A percentile compares a stretch with the other conserved stretches of the same genome.
Conservation (phyloP, 164 flowering plant species). For the Kalanchoe fedtschenkoi region DNA sequence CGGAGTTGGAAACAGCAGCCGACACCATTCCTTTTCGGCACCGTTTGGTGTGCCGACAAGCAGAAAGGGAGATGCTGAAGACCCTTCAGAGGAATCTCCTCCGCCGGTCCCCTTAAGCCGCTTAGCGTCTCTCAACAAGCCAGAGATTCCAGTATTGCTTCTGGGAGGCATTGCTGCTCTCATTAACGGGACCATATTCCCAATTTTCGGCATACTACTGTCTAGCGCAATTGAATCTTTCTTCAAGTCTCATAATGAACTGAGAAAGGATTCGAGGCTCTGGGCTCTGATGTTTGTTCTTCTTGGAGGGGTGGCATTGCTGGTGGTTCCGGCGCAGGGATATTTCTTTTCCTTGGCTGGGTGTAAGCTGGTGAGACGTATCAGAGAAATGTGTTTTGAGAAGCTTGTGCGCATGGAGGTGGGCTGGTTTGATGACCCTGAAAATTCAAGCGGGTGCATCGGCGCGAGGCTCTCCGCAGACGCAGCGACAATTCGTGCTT, state of each 20-base stretch:
- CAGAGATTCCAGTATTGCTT: slow-evolving; percentile 36
- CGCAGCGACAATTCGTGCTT: slow-evolving; percentile 37
- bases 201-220: slow-evolving; percentile 37
- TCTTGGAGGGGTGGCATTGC: slow-evolving; percentile 29
- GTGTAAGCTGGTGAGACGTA: slow-evolving; percentile 30
- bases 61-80: background rate
- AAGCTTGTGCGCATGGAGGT: slow-evolving; percentile 51
- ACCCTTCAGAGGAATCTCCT: slow-evolving; percentile 8
- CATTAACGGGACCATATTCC: slow-evolving; percentile 32
- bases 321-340: slow-evolving; percentile 22
- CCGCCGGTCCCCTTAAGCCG: slow-evolving; percentile 30
- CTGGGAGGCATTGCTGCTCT: slow-evolving; percentile 31
- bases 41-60: slow-evolving; percentile 29
- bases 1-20: slow-evolving; percentile 23
- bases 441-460: slow-evolving; percentile 45
- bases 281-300: slow-evolving; percentile 45
- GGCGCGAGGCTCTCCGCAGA: slow-evolving; percentile 54
- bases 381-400: slow-evolving; percentile 44
- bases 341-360: slow-evolving; percentile 52
- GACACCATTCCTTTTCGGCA: slow-evolving; percentile 24
- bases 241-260: slow-evolving; percentile 25
- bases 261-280: slow-evolving; percentile 36
- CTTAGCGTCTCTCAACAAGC: slow-evolving; percentile 48
- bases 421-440: slow-evolving; percentile 55
- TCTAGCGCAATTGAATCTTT: slow-evolving; percentile 32